Percentiles rank a stretch among this genome's conserved stretches.
phyloP scores from a whole-genome alignment of 192 early-diverging fungal genomes.

The Geranomyces michiganensis region DNA sequence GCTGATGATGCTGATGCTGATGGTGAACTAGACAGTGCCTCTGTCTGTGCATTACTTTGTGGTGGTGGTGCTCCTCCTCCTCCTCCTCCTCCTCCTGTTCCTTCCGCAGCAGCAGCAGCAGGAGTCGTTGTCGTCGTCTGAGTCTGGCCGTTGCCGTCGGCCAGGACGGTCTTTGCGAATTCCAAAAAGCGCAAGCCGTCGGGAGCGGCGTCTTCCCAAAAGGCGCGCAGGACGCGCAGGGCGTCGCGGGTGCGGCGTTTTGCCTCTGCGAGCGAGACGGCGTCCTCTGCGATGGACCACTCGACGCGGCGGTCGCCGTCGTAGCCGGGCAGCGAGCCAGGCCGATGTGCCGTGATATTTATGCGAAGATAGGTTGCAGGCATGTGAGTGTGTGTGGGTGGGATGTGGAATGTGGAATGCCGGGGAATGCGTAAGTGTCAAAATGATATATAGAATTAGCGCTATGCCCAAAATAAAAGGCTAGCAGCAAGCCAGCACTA shows the following conservation, averaged over 20 bases:
- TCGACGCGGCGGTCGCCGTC: conserved; percentile 38
- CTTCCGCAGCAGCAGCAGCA: background rate
- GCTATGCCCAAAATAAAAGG: too few relatives aligned
- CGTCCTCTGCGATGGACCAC: conserved; percentile 35
- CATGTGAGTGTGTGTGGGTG: conserved; percentile 4
- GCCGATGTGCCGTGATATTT: conserved; percentile 28
- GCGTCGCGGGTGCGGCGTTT: conserved; percentile 34
- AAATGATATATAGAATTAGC: too few relatives aligned
- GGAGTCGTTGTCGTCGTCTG: background rate
- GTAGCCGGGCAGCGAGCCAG: conserved; percentile 32
- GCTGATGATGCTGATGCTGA: conserved; percentile 6
- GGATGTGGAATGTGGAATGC: too few relatives aligned
- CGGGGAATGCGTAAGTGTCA: too few relatives aligned
- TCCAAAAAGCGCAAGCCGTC: conserved; percentile 29
- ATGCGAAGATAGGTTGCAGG: conserved; percentile 31
- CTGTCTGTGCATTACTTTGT: too few relatives aligned
- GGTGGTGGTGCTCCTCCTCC: background rate
- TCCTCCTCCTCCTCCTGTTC: too few relatives aligned
- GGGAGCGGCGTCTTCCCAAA: conserved; percentile 37
- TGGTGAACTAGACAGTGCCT: background rate
- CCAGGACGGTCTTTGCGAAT: conserved; percentile 36
- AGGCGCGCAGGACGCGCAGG: conserved; percentile 31
- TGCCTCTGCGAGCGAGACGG: conserved; percentile 26
- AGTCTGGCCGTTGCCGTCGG: conserved; percentile 16
- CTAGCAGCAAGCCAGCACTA: too few relatives aligned